These are phyloP conservation scores for Penicillium canariense DNA, from an alignment of 495 filamentous ascomycete genomes.

Conservation along the genomic window DNA sequence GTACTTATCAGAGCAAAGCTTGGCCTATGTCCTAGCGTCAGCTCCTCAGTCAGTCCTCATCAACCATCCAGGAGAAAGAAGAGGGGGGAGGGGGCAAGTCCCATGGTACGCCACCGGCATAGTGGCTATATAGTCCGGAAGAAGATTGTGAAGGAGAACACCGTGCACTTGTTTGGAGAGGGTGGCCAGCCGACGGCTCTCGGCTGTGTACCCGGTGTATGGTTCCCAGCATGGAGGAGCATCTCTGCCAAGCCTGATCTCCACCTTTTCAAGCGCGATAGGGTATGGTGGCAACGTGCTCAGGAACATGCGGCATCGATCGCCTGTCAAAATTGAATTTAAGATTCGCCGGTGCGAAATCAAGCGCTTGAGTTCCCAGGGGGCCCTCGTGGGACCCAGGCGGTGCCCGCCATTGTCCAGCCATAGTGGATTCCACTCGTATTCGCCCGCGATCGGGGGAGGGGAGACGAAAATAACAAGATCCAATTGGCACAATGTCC, in stretches of 20 bases:
- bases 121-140: constrained; percentile 3
- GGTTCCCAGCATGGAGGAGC: background rate
- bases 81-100: background rate
- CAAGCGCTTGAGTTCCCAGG: background rate
- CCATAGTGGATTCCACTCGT: background rate
- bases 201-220: background rate
- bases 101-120: constrained; percentile 8
- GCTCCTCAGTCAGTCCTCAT: background rate
- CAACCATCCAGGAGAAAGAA: background rate
- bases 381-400: background rate
- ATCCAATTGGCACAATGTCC: background rate
- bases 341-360: constrained; percentile 9
- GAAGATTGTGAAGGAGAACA: background rate
- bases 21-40: background rate
- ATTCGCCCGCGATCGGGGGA: background rate
- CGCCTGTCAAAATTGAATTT: background rate
- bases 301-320: constrained; percentile 14
- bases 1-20: background rate
- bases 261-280: constrained; percentile 4
- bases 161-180: constrained; percentile 3
- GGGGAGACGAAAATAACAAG: background rate
- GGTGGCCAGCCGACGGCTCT: background rate
- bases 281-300: background rate
- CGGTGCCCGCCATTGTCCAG: background rate
- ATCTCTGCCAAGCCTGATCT: background rate